Percentiles rank a stretch among this genome's conserved stretches.
These are phyloP conservation scores for Vitis rupestris DNA, from an alignment of 164 flowering plant genomes.

Conservation along the genomic window DNA sequence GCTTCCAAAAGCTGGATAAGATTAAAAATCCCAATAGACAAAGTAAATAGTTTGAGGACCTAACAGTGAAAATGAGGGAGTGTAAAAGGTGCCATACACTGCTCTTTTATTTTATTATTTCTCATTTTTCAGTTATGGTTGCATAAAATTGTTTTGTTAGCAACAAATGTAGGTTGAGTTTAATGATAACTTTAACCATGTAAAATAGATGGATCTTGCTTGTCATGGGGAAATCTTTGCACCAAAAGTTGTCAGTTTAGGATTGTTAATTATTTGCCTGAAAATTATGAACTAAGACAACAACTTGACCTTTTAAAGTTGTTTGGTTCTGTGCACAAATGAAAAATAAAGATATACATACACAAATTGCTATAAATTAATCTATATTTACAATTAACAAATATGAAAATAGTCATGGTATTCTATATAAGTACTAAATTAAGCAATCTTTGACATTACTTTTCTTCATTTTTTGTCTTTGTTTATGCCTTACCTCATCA, in stretches of 20 bases:
- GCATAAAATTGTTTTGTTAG: neutral
- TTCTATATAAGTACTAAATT: too few relatives aligned
- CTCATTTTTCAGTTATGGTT: neutral
- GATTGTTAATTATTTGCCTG: too few relatives aligned
- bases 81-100: conserved; percentile 61
- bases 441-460: too few relatives aligned
- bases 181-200: neutral
- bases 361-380: too few relatives aligned
- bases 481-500: conserved; percentile 63
- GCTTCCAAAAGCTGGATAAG: conserved; percentile 93
- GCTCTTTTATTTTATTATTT: neutral
- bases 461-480: too few relatives aligned
- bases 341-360: too few relatives aligned
- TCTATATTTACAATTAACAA: too few relatives aligned
- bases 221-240: neutral
- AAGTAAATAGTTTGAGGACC: conserved; percentile 93
- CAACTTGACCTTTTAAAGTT: too few relatives aligned
- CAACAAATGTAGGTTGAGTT: too few relatives aligned
- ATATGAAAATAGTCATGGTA: too few relatives aligned
- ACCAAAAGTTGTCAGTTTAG: too few relatives aligned
- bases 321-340: too few relatives aligned
- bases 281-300: neutral
- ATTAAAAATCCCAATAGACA: conserved; percentile 87
- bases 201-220: neutral
- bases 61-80: conserved; percentile 91